Base-by-base conservation (phyloP, 1,139 yeast species). In the Nakaseomyces uthaithaninus region DNA sequence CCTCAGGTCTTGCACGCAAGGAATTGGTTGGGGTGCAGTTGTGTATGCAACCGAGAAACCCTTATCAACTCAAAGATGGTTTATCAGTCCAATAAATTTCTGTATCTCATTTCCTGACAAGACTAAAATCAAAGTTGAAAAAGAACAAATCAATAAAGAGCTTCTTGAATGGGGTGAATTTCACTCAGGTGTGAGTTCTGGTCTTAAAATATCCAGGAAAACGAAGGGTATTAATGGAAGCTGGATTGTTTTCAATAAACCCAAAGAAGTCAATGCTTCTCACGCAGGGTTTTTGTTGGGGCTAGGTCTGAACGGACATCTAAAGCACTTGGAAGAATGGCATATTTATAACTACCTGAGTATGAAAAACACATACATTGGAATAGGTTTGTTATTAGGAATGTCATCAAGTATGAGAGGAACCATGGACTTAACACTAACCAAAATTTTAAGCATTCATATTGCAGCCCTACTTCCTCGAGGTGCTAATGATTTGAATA, bases 281-380 rank as follows among this genome's bases (percentile, higher is more conserved):
- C 96, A 89, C 64, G 97, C 95, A 15, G 99, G 99, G 0, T 87
- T 93, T 52, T 63, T 93, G n/a, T 65, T 87, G 20, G 98, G 97
- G 0, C 65, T 91, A 18, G 99, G 99, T 0, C 66, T 93, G 33
- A 86, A 86, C 63, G 97, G 97, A 0, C 95, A 89, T 57, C 64
- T 93, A 49, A 79, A 75, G 46, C 71, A 71, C 36, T 65, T 93
- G 24, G 97, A 93, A 54, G 96, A 91, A 57, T 93, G 98, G 97
- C 96, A 89, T 57, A 83, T 93, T 23, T 93, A 87, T 60, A 89
- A 91, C 54, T 89, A 87, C 50, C 65, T 93, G 39, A 95, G 95
- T 0, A 94, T 95, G 1, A 89, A 93, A 52, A 91, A 85, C 55
- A 76, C 82, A 2, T 73, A 75, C 39, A 85, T 95, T 0, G 84